phyloP scores from a whole-genome alignment of 2,329 filamentous ascomycete species.

The Arthrobotrys conoides region DNA sequence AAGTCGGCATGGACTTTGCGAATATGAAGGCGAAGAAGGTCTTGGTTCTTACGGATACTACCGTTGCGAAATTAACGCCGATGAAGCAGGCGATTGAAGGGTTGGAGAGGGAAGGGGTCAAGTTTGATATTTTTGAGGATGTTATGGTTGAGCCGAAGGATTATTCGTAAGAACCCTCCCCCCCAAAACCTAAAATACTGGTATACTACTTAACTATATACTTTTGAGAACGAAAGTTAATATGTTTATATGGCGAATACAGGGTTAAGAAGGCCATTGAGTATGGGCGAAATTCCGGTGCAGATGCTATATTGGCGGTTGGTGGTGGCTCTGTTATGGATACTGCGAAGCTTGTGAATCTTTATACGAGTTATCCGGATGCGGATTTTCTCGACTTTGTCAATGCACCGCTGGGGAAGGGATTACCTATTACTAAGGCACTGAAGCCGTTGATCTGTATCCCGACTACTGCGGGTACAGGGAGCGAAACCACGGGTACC shows the following conservation, averaged over 20 bases:
- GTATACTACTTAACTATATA: too few species aligned
- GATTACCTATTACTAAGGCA: conserved; percentile 79
- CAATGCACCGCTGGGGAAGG: conserved; percentile 91
- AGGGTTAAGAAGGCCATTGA: conserved; percentile 91
- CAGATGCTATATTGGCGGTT: conserved; percentile 93
- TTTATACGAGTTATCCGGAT: conserved; percentile 90
- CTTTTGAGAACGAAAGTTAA: neutral
- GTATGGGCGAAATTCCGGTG: conserved; percentile 71
- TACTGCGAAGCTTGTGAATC: conserved; percentile 98
- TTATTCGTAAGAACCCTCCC: conserved; percentile 78
- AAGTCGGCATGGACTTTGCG: conserved; percentile 97
- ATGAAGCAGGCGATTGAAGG: conserved; percentile 91
- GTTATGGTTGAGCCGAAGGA: conserved; percentile 94
- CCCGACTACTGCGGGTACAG: conserved; percentile 87
- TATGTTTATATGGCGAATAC: conserved; percentile 21
- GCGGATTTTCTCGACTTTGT: conserved; percentile 98
- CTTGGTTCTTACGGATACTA: conserved; percentile 90
- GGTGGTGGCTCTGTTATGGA: conserved; percentile 96
- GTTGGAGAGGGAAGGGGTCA: conserved; percentile 81
- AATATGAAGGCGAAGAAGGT: conserved; percentile 91
- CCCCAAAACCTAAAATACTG: neutral
- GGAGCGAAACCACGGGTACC: conserved; percentile 95
- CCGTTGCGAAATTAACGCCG: conserved; percentile 83
- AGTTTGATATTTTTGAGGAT: conserved; percentile 84
- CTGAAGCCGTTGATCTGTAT: conserved; percentile 84